phyloP scores from a whole-genome alignment of 345 rosid species.

The Linum lewisii region DNA sequence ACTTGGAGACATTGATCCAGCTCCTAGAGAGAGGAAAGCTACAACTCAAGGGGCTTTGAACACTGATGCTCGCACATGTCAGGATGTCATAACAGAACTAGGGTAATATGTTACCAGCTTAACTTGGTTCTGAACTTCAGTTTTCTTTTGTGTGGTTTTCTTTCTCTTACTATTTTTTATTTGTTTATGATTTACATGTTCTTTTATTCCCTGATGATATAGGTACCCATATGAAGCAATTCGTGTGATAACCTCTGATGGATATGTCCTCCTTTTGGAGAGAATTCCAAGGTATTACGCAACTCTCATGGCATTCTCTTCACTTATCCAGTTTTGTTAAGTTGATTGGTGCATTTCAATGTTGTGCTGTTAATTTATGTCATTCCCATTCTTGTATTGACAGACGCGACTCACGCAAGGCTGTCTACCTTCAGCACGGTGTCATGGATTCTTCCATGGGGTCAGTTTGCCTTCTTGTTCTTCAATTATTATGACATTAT shows the following conservation, averaged over 20 bases:
- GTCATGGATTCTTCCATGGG: conserved; percentile 94
- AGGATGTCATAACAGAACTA: conserved; percentile 90
- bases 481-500: neutral
- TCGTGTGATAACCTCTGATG: conserved; percentile 79
- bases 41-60: conserved; percentile 56
- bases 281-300: conserved; percentile 76
- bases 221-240: conserved; percentile 97
- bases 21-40: conserved; percentile 37
- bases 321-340: conserved; percentile 11
- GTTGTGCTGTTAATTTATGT: neutral
- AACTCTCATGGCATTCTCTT: conserved; percentile 7
- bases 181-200: neutral
- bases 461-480: conserved; percentile 31
- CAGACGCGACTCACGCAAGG: conserved; percentile 89
- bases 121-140: neutral
- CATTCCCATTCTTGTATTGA: neutral
- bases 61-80: conserved; percentile 89
- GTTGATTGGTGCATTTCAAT: conserved; percentile 19
- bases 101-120: conserved; percentile 42
- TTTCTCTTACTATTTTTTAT: neutral
- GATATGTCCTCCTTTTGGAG: conserved; percentile 89
- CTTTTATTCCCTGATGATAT: conserved; percentile 9
- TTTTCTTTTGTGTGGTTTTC: conserved; percentile 5
- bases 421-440: conserved; percentile 89
- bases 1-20: conserved; percentile 58